phyloP scores from a whole-genome alignment of 2,329 filamentous ascomycete species.

The Sphaerulina populicola region DNA sequence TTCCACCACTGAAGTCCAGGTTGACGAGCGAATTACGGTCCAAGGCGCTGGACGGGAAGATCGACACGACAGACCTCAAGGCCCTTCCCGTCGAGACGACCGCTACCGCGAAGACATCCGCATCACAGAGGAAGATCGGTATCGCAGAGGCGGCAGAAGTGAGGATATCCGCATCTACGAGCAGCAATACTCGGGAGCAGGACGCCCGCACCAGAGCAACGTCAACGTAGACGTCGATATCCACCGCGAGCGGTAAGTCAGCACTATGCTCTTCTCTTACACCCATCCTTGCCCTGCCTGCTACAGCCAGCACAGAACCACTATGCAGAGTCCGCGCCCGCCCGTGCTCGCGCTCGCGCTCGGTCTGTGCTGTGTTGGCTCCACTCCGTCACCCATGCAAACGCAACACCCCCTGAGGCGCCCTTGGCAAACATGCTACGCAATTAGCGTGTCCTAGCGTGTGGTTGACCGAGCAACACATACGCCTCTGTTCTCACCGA shows the following conservation, averaged over 20 bases:
- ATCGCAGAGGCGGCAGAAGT: constrained; percentile 52
- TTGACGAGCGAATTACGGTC: constrained; percentile 80
- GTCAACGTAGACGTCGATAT: constrained; percentile 37
- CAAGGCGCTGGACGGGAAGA: constrained; percentile 94
- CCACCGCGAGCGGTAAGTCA: constrained; percentile 46
- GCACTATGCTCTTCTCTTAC: constrained; percentile 11
- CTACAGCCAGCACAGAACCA: background rate
- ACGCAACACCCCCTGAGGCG: constrained; percentile 21
- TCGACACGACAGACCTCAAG: constrained; percentile 61
- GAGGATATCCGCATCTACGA: constrained; percentile 24
- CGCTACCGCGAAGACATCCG: constrained; percentile 75
- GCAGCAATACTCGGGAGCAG: constrained; percentile 30
- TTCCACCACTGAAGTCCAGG: constrained; percentile 62
- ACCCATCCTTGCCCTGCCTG: background rate
- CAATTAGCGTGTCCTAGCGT: constrained; percentile 27
- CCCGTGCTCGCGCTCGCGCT: constrained; percentile 1
- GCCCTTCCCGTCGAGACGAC: constrained; percentile 57
- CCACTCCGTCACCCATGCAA: constrained; percentile 9
- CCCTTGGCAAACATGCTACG: constrained; percentile 30
- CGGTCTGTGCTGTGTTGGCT: constrained; percentile 4
- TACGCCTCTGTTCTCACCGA: constrained; percentile 19
- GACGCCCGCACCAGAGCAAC: constrained; percentile 18
- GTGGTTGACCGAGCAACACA: constrained; percentile 30
- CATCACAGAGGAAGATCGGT: constrained; percentile 67
- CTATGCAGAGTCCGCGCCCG: background rate